Evolutionary conservation across 2,329 filamentous ascomycete genomes (phyloP).

Genomic region (Trichoderma sp.): DNA sequence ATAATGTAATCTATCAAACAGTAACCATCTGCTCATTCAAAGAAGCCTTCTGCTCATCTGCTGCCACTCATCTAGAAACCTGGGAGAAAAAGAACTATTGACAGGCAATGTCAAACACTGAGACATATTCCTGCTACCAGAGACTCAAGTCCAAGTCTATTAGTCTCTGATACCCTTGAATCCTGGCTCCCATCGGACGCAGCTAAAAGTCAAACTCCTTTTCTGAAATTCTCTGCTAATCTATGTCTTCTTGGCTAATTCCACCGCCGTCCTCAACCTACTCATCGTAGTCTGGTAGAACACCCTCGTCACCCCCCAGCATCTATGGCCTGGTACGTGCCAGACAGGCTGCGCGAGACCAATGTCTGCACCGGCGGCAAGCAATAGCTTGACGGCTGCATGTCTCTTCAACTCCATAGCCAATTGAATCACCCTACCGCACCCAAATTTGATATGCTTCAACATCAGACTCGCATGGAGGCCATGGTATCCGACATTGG

Average conservation of each 20-base stretch:
- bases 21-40: no score
- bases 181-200: no score
- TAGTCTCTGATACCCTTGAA: no score
- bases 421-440: slow-evolving; percentile 2
- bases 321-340: not conserved
- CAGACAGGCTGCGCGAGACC: not conserved
- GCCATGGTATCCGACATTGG: not conserved
- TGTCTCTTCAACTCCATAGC: not conserved
- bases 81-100: no score
- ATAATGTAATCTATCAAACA: no score
- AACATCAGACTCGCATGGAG: not conserved
- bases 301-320: not conserved
- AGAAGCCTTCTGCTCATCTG: no score
- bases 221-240: not conserved
- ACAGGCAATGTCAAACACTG: no score
- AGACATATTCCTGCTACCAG: no score
- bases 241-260: not conserved
- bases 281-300: not conserved
- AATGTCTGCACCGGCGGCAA: slow-evolving; percentile 11
- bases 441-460: not conserved
- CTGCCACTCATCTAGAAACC: no score
- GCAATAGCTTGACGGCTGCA: not conserved
- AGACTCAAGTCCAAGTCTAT: no score
- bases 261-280: not conserved
- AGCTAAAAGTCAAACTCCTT: no score